phyloP scores from a whole-genome alignment of 371 early-diverging fungal genomes.

The Saksenaea oblongispora region DNA sequence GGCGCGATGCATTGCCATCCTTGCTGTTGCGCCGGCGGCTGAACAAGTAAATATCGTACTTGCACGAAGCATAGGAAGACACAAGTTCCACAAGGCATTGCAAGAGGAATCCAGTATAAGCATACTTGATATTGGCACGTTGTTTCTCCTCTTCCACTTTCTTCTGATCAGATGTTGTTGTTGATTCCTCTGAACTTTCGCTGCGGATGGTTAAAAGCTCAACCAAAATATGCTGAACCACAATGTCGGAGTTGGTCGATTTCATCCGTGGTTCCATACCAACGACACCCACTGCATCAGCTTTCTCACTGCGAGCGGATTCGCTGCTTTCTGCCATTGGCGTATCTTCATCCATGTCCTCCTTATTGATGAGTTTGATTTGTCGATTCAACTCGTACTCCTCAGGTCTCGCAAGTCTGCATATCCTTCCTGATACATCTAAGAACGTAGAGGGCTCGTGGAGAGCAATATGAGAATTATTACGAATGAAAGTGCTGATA shows the following conservation, averaged over 20 bases:
- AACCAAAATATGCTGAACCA: slow-evolving; percentile 37
- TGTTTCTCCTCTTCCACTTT: slow-evolving; percentile 31
- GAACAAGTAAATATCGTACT: slow-evolving; percentile 68
- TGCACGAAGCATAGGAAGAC: slow-evolving; percentile 83
- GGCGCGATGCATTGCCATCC: slow-evolving; percentile 31
- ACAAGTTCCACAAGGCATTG: slow-evolving; percentile 87
- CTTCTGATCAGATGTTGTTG: slow-evolving; percentile 8
- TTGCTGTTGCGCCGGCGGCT: slow-evolving; percentile 55
- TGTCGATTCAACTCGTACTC: slow-evolving; percentile 55
- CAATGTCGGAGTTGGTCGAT: slow-evolving; percentile 29
- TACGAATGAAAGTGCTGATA: slow-evolving; percentile 70
- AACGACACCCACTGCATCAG: not conserved
- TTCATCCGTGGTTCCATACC: slow-evolving; percentile 1
- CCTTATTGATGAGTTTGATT: slow-evolving; percentile 44
- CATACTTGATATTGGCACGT: slow-evolving; percentile 39
- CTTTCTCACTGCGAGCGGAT: not conserved
- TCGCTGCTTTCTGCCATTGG: slow-evolving; percentile 8
- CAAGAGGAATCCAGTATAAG: slow-evolving; percentile 81
- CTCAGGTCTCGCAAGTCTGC: slow-evolving; percentile 68
- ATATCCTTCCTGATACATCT: slow-evolving; percentile 63
- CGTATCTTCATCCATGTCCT: slow-evolving; percentile 15
- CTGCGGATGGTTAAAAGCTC: slow-evolving; percentile 37
- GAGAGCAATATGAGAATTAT: slow-evolving; percentile 69
- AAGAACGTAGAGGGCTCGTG: slow-evolving; percentile 77
- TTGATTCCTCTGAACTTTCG: slow-evolving; percentile 14